A percentile compares a stretch with the other conserved stretches of the same genome.
Conservation (phyloP, 2,329 filamentous ascomycete species). For the Xylariaceae sp. region DNA sequence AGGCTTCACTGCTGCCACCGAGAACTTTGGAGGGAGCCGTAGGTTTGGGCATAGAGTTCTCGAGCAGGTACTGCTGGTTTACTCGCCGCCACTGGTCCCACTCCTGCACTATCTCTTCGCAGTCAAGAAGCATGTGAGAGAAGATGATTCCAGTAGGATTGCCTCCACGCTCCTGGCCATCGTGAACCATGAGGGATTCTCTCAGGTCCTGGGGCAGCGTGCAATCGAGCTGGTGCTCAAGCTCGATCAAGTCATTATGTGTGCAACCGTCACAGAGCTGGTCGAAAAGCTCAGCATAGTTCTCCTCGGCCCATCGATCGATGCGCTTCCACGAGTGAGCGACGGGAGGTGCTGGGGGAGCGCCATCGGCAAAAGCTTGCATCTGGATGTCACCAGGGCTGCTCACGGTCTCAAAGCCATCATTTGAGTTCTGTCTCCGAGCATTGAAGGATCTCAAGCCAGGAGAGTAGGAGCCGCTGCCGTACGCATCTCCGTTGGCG, state of each 20-base stretch:
- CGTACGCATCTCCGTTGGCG: conserved; percentile 51
- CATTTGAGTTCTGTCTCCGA: conserved; percentile 53
- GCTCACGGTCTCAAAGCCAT: conserved; percentile 65
- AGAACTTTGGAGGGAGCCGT: conserved; percentile 66
- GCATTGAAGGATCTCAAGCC: conserved; percentile 77
- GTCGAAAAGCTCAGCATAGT: conserved; percentile 91
- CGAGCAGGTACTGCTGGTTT: conserved; percentile 78
- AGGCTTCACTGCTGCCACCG: conserved; percentile 60
- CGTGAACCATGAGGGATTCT: conserved; percentile 84
- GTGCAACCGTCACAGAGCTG: conserved; percentile 91
- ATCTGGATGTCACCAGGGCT: conserved; percentile 81
- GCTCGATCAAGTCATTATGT: conserved; percentile 89
- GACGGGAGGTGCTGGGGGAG: conserved; percentile 83
- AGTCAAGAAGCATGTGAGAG: conserved; percentile 90
- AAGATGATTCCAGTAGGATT: conserved; percentile 89
- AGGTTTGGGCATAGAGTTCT: conserved; percentile 53
- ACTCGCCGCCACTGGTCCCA: conserved; percentile 96
- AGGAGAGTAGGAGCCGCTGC: conserved; percentile 76
- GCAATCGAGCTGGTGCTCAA: conserved; percentile 93
- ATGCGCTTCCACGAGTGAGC: conserved; percentile 90
- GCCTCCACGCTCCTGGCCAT: conserved; percentile 94
- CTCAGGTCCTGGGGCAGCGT: conserved; percentile 89
- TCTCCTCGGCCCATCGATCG: conserved; percentile 87
- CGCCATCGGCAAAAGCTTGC: conserved; percentile 90
- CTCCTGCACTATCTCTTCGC: conserved; percentile 95